phyloP scores from a whole-genome alignment of 768 basidiomycete species.

The Hygrophorus russula region DNA sequence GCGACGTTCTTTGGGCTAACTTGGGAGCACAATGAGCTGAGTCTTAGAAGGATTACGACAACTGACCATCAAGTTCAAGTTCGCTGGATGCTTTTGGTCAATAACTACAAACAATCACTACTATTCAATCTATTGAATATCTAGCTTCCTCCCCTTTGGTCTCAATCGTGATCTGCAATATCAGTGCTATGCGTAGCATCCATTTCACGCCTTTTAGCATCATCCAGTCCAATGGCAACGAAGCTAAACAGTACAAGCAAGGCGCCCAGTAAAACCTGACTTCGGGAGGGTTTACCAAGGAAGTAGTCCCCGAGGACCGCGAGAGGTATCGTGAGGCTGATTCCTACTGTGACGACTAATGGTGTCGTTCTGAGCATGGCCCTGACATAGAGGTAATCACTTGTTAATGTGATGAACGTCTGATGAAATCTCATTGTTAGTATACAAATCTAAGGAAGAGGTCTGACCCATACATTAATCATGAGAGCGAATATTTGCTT shows the following conservation, averaged over 20 bases:
- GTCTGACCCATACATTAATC: constrained; percentile 22
- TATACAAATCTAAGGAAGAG: neutral
- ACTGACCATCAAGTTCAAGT: neutral
- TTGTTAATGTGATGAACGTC: constrained; percentile 77
- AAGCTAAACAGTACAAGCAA: constrained; percentile 68
- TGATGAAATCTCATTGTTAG: constrained; percentile 16
- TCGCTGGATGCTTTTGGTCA: too few relatives aligned
- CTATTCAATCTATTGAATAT: too few relatives aligned
- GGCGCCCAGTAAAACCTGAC: constrained; percentile 64
- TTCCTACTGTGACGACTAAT: constrained; percentile 83
- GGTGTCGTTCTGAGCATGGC: constrained; percentile 98
- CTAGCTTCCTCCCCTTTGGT: neutral
- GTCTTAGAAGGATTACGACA: neutral
- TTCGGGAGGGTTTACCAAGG: constrained; percentile 43
- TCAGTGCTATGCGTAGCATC: neutral
- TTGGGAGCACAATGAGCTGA: neutral
- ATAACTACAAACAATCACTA: too few relatives aligned
- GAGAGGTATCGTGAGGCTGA: constrained; percentile 88
- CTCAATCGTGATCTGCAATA: neutral
- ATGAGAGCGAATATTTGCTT: constrained; percentile 23
- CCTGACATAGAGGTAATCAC: constrained; percentile 78
- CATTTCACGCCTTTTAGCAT: neutral
- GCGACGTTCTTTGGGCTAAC: constrained; percentile 30
- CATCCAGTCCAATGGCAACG: constrained; percentile 53
- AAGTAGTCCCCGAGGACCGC: constrained; percentile 77